phyloP scores from a whole-genome alignment of 2,329 filamentous ascomycete species.

The Ascomycota sp. region DNA sequence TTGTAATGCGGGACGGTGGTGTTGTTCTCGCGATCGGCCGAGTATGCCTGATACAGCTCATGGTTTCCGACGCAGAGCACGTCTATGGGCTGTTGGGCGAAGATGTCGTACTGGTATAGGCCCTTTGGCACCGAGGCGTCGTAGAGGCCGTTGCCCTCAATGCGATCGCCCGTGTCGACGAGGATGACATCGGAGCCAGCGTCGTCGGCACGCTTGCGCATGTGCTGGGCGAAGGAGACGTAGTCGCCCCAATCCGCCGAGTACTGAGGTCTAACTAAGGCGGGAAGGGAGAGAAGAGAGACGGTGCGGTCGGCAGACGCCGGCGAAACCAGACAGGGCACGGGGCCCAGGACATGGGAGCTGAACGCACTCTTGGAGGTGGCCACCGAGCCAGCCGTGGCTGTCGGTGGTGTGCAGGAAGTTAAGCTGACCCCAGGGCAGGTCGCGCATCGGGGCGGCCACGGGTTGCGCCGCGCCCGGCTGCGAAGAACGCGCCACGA shows the following conservation, averaged over 20 bases:
- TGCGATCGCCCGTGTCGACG: slow-evolving; percentile 83
- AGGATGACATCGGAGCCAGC: slow-evolving; percentile 70
- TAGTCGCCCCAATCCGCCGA: slow-evolving; percentile 97
- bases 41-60: slow-evolving; percentile 70
- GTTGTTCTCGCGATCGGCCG: slow-evolving; percentile 58
- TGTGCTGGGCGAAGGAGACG: slow-evolving; percentile 71
- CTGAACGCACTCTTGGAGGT: slow-evolving; percentile 58
- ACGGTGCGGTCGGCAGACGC: no score
- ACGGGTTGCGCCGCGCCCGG: slow-evolving; percentile 63
- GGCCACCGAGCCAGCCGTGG: slow-evolving; percentile 88
- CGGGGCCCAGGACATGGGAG: no score
- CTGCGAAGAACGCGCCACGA: slow-evolving; percentile 35
- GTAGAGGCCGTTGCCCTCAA: slow-evolving; percentile 90
- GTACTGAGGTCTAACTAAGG: no score
- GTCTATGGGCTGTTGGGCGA: slow-evolving; percentile 66
- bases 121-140: slow-evolving; percentile 79
- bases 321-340: no score
- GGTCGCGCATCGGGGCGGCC: slow-evolving; percentile 59
- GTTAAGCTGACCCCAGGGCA: slow-evolving; percentile 88
- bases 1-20: slow-evolving; percentile 69
- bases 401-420: slow-evolving; percentile 94
- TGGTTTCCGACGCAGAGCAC: slow-evolving; percentile 81
- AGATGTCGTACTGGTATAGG: slow-evolving; percentile 71
- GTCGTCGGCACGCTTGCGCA: slow-evolving; percentile 59
- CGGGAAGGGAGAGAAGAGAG: no score